Evolutionary conservation across 441 rosid species (phyloP), one percentile per base, ranked within the genome.

Genomic region (Adansonia madagascariensis): DNA sequence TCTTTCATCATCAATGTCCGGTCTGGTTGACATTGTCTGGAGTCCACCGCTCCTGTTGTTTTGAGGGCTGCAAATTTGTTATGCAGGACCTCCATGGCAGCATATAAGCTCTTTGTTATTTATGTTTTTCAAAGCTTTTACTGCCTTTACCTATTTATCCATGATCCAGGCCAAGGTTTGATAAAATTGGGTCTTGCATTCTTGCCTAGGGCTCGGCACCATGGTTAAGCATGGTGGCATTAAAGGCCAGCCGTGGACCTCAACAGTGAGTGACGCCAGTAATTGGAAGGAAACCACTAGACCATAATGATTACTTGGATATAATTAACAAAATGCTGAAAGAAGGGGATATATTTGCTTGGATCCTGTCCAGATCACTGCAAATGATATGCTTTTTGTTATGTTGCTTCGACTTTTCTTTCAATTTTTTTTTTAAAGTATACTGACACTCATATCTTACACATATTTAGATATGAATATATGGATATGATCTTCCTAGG

Each of bases 221-320:
- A 31, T 44, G 4, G 53, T 17, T 66, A 31, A 43, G 8, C 15
- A 1, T 44, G 53, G 8, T 66, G 27, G 71, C 53, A 18, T 43
- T 44, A 11, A 46, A 27, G 66, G 17, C 12, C 43, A 18, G 43
- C 53, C n/a, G 44, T 18, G 8, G 17, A 43, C 71, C 31, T 66
- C 50, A 10, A 18, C 2, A 6, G 0, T 43, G 15, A 43, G 31
- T n/a, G 35, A 66, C 53, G 50, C 52, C 1, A 4, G 15, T 43
- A 17, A 41, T 43, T 66, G 27, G 31, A 66, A 41, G 71, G 71
- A 67, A 67, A 35, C 71, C 53, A 44, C 35, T 39, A 11, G 56
- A 46, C 39, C 41, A 20, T 67, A 44, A 17, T 20, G 56, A 46
- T 35, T 31, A 35, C 20, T 14, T 31, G 3, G 20, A 6, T 62